Conservation (phyloP, 345 rosid genomes). For the Acer campestre region DNA sequence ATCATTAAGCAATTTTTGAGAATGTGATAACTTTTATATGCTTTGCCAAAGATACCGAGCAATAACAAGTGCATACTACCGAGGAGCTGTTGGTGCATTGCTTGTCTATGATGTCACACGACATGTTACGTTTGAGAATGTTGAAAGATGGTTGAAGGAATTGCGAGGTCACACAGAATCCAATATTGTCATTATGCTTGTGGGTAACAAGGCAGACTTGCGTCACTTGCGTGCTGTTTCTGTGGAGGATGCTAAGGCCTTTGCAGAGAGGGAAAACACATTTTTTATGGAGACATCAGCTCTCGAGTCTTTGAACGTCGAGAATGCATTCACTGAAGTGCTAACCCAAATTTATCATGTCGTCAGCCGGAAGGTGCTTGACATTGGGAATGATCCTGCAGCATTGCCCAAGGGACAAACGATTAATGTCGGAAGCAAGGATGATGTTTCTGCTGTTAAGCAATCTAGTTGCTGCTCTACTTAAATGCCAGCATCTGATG, state of each 20-base stretch:
- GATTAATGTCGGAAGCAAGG: conserved; percentile 63
- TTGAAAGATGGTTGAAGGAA: conserved; percentile 92
- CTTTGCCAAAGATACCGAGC: conserved; percentile 68
- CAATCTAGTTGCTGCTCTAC: conserved; percentile 70
- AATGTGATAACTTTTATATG: conserved; percentile 16
- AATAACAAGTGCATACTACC: conserved; percentile 88
- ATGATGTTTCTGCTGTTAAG: conserved; percentile 75
- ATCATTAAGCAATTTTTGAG: neutral
- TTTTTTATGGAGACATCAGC: conserved; percentile 94
- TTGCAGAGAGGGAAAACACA: conserved; percentile 75
- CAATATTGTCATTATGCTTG: conserved; percentile 85
- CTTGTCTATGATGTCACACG: conserved; percentile 86
- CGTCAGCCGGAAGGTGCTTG: conserved; percentile 68
- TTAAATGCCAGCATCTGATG: conserved; percentile 23
- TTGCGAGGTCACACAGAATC: conserved; percentile 82
- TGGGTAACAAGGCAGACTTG: conserved; percentile 87
- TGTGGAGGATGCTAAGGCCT: conserved; percentile 63
- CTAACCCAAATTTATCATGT: conserved; percentile 81
- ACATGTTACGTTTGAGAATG: conserved; percentile 82
- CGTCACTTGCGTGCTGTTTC: conserved; percentile 83
- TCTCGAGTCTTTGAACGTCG: conserved; percentile 78
- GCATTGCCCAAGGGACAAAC: conserved; percentile 74
- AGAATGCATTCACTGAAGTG: conserved; percentile 79
- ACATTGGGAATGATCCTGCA: conserved; percentile 60
- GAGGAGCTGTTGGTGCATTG: conserved; percentile 89